These are phyloP conservation scores for Akebia trifoliata DNA, from an alignment of 164 flowering plant species.

Conservation along the genomic window DNA sequence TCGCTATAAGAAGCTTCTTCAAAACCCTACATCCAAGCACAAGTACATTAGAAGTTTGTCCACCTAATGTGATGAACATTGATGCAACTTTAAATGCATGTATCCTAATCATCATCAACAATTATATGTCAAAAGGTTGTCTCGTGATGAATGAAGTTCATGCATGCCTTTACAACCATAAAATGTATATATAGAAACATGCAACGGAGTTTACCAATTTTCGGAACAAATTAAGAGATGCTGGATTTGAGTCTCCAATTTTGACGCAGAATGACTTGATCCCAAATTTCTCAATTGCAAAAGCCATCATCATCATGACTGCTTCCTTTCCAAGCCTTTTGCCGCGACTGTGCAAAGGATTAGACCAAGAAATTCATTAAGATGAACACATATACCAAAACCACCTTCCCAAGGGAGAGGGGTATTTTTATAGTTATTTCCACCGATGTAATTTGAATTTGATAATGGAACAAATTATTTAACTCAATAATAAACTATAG, in stretches of 20 bases:
- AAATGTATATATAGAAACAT: background rate
- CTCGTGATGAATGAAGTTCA: background rate
- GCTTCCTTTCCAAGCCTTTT: constrained; percentile 95
- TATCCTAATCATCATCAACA: background rate
- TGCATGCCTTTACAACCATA: background rate
- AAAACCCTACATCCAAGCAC: constrained; percentile 59
- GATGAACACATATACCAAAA: constrained; percentile 1
- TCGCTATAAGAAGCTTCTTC: constrained; percentile 58
- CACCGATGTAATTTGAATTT: background rate
- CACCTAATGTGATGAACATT: background rate
- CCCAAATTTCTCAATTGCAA: constrained; percentile 55
- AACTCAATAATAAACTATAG: background rate
- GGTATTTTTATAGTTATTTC: background rate
- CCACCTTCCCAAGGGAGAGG: no score
- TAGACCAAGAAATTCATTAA: constrained; percentile 14
- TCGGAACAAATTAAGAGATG: constrained; percentile 63
- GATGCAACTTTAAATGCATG: background rate
- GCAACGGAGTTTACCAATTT: constrained; percentile 54
- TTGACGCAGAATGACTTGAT: constrained; percentile 66
- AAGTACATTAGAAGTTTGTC: background rate
- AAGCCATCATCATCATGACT: constrained; percentile 85
- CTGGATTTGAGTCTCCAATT: constrained; percentile 73
- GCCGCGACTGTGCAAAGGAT: constrained; percentile 69
- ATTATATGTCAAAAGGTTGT: background rate
- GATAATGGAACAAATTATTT: background rate